Base-by-base conservation (phyloP, 179 eudicot species). In the Nepenthes alata region DNA sequence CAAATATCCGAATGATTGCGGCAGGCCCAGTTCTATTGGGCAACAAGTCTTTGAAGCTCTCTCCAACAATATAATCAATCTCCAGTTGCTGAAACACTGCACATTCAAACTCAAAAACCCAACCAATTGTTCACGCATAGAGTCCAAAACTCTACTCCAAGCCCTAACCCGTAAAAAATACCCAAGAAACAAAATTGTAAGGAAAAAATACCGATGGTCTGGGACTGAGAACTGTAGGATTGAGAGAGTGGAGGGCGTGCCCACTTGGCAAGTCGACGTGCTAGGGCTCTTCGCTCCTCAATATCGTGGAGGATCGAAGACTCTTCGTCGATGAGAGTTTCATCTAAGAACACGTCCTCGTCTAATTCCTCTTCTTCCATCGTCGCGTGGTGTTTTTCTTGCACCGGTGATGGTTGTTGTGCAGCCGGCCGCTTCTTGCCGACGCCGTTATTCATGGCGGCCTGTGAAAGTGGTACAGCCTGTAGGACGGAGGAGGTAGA, bases 81-180 rank as follows among this genome's bases (percentile, higher is more conserved):
- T 93, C 98, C 81, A 93, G 64, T 74, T 93, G 97, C 73, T 93
- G 98, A 72, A 89, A 93, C 36, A 83, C 98, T 93, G 68, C 45
- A 57, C 35, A 15, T 60, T 45, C 14, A 59, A 60, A 37, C 49
- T n/a, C 45, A 37, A 64, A 55, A 16, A 11, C 25, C 11, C 34
- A 61, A 54, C 65, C 68, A 60, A 63, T 56, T 53, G 16, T 47
- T 5, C 34, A 54, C 59, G 13, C 13, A 64, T 47, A 35, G 8
- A 52, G 35, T 60, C 52, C 16, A 15, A 59, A 59, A 59, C 15
- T 11, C 11, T 16, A 57, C 44, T 37, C 9, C 25, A 45, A 12
- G 25, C 37, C 10, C 0, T 35, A 67, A 73, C 61, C 63, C 68
- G 70, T 62, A 53, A 49, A 55, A 12, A 52, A 8, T 6, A 68